phyloP scores from a whole-genome alignment of 352 stramenopile genomes.

The Phytophthora rubi region DNA sequence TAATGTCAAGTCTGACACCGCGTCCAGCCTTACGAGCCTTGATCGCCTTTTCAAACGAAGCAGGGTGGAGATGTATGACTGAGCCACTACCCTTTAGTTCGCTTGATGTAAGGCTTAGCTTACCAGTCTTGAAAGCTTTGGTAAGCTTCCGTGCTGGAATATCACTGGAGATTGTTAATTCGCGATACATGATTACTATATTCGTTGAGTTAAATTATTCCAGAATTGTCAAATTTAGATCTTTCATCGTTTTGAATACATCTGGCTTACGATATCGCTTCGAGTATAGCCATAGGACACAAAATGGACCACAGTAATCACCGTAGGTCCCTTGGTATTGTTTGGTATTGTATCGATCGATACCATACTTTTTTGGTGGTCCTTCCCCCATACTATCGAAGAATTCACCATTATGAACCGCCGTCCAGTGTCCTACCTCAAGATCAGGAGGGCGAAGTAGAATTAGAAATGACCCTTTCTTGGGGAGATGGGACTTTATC shows the following conservation, averaged over 20 bases:
- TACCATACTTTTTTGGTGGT: neutral
- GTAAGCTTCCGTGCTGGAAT: neutral
- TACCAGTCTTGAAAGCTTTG: slow-evolving; percentile 5
- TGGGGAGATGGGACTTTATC: neutral
- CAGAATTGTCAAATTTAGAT: no score
- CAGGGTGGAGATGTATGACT: neutral
- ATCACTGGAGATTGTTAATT: no score
- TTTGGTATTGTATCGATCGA: neutral
- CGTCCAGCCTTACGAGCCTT: neutral
- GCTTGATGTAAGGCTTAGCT: neutral
- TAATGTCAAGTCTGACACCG: neutral
- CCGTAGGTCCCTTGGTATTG: slow-evolving; percentile 1
- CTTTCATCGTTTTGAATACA: no score
- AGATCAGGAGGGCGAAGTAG: neutral
- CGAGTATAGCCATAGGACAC: no score
- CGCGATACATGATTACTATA: no score
- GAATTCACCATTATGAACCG: neutral
- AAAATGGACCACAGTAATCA: no score
- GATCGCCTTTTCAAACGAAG: neutral
- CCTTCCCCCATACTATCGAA: neutral
- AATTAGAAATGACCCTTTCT: neutral
- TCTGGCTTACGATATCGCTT: no score
- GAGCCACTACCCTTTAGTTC: neutral
- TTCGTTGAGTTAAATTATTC: no score
- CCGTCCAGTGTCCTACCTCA: slow-evolving; percentile 1